Evolutionary conservation across 805 yeast genomes (phyloP).

Genomic region (Candida stauntonica): DNA sequence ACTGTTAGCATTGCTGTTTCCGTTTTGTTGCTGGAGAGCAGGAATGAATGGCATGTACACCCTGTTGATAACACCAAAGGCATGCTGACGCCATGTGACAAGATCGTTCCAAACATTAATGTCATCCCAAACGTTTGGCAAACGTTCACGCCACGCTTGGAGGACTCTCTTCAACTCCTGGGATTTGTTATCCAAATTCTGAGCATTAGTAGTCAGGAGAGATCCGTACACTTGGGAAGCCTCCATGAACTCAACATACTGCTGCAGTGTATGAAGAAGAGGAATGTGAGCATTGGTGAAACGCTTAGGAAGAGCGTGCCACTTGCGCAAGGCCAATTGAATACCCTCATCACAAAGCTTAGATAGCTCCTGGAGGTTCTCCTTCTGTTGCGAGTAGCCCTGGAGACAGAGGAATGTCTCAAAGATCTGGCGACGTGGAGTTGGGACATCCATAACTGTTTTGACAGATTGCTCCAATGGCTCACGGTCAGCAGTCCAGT

Average conservation of each 20-base stretch:
- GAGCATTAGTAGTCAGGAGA: conserved; percentile 83
- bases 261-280: conserved; percentile 90
- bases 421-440: conserved; percentile 93
- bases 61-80: conserved; percentile 91
- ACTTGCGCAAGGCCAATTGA: conserved; percentile 83
- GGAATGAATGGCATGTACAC: conserved; percentile 93
- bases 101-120: conserved; percentile 96
- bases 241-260: conserved; percentile 95
- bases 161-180: conserved; percentile 92
- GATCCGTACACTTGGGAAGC: conserved; percentile 92
- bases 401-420: conserved; percentile 92
- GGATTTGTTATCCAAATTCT: conserved; percentile 85
- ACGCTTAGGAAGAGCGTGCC: conserved; percentile 82
- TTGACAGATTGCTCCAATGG: conserved; percentile 92
- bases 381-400: conserved; percentile 88
- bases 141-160: conserved; percentile 96
- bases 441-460: conserved; percentile 97
- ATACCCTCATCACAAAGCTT: conserved; percentile 93
- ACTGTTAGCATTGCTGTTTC: conserved; percentile 71
- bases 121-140: conserved; percentile 97
- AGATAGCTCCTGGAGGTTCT: conserved; percentile 78
- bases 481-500: conserved; percentile 94
- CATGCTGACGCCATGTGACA: conserved; percentile 98
- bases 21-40: conserved; percentile 66
- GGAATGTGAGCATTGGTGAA: conserved; percentile 83